These are phyloP conservation scores for Mucor mucedo DNA, from an alignment of 371 early-diverging fungal genomes.

Conservation along the genomic window DNA sequence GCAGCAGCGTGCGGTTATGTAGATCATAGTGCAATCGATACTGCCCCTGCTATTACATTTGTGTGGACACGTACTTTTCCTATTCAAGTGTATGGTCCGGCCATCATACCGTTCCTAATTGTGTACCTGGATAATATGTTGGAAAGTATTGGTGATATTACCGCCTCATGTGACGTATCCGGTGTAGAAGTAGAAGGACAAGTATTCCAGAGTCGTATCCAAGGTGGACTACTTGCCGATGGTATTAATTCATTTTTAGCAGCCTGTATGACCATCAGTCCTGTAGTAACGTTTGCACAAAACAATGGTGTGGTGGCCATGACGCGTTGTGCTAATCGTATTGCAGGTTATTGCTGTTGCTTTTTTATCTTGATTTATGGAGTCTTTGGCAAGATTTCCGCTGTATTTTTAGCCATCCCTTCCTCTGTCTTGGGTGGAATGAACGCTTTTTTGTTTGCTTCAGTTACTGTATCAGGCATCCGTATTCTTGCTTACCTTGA, in stretches of 20 bases:
- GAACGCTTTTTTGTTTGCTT: conserved; percentile 68
- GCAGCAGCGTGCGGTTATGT: conserved; percentile 67
- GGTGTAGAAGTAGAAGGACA: conserved; percentile 67
- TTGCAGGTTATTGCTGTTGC: conserved; percentile 68
- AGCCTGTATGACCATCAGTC: conserved; percentile 62
- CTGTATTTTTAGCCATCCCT: conserved; percentile 62
- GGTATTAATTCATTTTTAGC: conserved; percentile 61
- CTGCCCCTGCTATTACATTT: conserved; percentile 64
- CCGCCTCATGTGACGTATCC: conserved; percentile 70
- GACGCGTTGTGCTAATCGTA: conserved; percentile 65
- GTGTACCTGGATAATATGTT: conserved; percentile 61
- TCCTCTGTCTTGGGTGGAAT: conserved; percentile 63
- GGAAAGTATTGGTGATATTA: conserved; percentile 68
- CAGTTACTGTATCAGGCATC: conserved; percentile 67
- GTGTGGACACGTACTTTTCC: conserved; percentile 64
- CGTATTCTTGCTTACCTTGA: conserved; percentile 64
- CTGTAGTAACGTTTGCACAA: conserved; percentile 67
- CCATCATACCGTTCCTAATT: conserved; percentile 67
- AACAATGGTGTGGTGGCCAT: conserved; percentile 70
- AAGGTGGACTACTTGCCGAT: conserved; percentile 70
- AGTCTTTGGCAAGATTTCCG: conserved; percentile 67
- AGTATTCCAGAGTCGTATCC: conserved; percentile 61
- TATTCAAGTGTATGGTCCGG: conserved; percentile 65
- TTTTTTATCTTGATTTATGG: conserved; percentile 63
- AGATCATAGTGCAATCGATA: conserved; percentile 45